These are phyloP conservation scores for Xylariaceae sp. DNA, from an alignment of 2,329 filamentous ascomycete genomes.

Conservation along the genomic window DNA sequence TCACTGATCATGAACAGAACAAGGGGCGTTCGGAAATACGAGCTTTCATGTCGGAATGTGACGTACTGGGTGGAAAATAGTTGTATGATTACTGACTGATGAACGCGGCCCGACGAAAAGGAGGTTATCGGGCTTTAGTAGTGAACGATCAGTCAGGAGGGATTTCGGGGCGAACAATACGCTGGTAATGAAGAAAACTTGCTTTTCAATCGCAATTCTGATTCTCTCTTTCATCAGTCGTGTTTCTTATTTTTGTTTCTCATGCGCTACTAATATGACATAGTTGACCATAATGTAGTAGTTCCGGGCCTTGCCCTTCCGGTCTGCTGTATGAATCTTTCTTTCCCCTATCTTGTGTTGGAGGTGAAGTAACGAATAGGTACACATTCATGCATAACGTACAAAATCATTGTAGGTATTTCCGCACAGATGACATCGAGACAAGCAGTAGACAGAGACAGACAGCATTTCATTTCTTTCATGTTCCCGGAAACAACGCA, in stretches of 20 bases:
- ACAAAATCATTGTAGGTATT: not conserved
- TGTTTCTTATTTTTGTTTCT: not conserved
- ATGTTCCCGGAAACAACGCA: too few relatives aligned
- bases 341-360: not conserved
- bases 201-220: too few relatives aligned
- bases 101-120: not conserved
- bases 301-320: not conserved
- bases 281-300: not conserved
- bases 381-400: not conserved
- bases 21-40: conserved; percentile 15
- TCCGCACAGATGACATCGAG: too few relatives aligned
- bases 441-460: too few relatives aligned
- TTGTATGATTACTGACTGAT: conserved; percentile 7
- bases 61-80: not conserved
- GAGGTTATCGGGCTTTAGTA: too few relatives aligned
- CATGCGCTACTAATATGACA: not conserved
- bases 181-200: too few relatives aligned
- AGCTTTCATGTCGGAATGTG: not conserved
- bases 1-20: conserved; percentile 4
- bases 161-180: too few relatives aligned
- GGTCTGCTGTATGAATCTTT: not conserved
- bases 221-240: too few relatives aligned
- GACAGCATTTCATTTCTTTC: too few relatives aligned
- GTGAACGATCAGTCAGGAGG: too few relatives aligned
- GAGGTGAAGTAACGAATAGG: not conserved